phyloP scores from a whole-genome alignment of 495 filamentous ascomycete species.

The Diplogelasinospora grovesii region DNA sequence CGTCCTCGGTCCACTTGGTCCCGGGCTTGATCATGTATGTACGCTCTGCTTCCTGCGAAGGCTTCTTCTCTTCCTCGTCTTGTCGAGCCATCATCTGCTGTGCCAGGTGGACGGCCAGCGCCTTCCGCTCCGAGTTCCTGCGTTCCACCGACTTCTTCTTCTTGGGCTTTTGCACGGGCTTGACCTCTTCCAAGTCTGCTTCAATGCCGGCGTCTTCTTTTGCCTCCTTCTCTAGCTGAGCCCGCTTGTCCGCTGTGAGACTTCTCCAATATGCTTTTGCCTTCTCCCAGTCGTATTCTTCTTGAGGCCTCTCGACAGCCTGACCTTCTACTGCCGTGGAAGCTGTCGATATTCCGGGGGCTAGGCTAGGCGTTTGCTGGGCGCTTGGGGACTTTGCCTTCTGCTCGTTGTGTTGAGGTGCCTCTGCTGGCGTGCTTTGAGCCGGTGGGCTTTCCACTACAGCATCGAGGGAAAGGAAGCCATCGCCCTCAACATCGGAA shows the following conservation, averaged over 20 bases:
- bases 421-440: neutral
- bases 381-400: slow-evolving; percentile 1
- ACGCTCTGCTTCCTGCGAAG: slow-evolving; percentile 20
- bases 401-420: slow-evolving; percentile 6
- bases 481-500: slow-evolving; percentile 59
- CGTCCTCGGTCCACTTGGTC: slow-evolving; percentile 23
- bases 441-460: slow-evolving; percentile 58
- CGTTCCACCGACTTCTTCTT: slow-evolving; percentile 34
- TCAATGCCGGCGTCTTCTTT: slow-evolving; percentile 40
- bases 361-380: too few relatives aligned
- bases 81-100: slow-evolving; percentile 21
- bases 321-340: slow-evolving; percentile 14
- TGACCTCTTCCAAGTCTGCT: slow-evolving; percentile 34
- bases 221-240: slow-evolving; percentile 51
- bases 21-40: slow-evolving; percentile 38
- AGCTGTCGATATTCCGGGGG: slow-evolving; percentile 7
- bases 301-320: slow-evolving; percentile 1
- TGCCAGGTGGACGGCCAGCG: slow-evolving; percentile 19
- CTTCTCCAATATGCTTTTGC: slow-evolving; percentile 59
- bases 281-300: slow-evolving; percentile 51
- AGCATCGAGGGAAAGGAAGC: slow-evolving; percentile 78
- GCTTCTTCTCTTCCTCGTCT: slow-evolving; percentile 8
- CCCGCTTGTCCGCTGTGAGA: slow-evolving; percentile 50
- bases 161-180: slow-evolving; percentile 24
- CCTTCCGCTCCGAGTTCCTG: slow-evolving; percentile 22